Base-by-base conservation (phyloP, 495 filamentous ascomycete genomes). In the Penicillium nucicola region DNA sequence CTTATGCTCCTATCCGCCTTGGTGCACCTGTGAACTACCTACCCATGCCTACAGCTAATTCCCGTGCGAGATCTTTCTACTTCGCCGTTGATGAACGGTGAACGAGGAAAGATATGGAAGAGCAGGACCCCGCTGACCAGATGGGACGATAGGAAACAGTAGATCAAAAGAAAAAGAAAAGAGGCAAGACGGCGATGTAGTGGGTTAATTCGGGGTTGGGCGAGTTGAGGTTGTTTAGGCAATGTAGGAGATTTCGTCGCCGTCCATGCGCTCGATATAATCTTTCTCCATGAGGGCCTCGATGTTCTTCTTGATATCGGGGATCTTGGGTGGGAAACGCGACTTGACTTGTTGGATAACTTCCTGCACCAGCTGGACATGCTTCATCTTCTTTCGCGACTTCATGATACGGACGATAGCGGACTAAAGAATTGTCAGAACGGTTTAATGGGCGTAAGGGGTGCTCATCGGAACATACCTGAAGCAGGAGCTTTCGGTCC, bases 391-490 rank as follows among this genome's bases (percentile, higher is more conserved):
- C 83, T 97, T 97, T 46, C 93, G 87, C 1, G 95, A 93, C 71
- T 99, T 99, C 93, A 97, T 99, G 74, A 99, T 96, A 58, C 93
- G 86, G 31, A 99, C 93, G 60, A 99, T 97, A 15, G 92, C 90
- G 49, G 95, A 97, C 95, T 98, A 59, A 7, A 45, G 25, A 12
- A 11, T 28, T 11, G 47, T 72, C 57, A 71, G 45, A 46, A 48
- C 30, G 19, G 46, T 14, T 55, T 60, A 13, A 5, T 15, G 6
- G 17, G n/a, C 3, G 6, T 23, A 20, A 18, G 11, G 2, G 35
- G n/a, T 35, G 23, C 25, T 15, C 30, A 36, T 14, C 41, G 11
- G 58, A 53, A 81, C 87, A 71, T 77, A 96, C 93, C 85, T 98
- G 93, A 72, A 97, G 87, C 23, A 99, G 77, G 47, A 97, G 76